Evolutionary conservation across 352 stramenopile species (phyloP).

Genomic region (Globisporangium uncinulatum): DNA sequence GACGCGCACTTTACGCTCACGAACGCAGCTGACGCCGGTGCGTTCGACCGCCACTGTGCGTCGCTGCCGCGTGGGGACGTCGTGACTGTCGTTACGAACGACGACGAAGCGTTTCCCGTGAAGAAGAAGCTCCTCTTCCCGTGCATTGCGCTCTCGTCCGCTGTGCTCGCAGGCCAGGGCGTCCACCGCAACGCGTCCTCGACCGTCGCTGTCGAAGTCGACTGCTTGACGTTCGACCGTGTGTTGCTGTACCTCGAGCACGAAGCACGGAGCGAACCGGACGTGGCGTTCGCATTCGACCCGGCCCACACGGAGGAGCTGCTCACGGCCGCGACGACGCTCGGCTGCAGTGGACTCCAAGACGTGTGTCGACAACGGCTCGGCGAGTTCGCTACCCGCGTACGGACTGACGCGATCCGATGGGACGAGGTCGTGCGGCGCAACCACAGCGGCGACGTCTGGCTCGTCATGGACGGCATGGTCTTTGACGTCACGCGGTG

Average conservation of each 20-base stretch:
- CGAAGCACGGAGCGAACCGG: slow-evolving; percentile 54
- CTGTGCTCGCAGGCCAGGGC: slow-evolving; percentile 64
- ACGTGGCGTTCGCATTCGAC: slow-evolving; percentile 72
- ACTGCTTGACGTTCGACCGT: slow-evolving; percentile 87
- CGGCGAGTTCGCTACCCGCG: slow-evolving; percentile 76
- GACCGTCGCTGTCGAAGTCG: slow-evolving; percentile 66
- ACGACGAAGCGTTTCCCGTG: slow-evolving; percentile 87
- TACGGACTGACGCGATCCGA: slow-evolving; percentile 73
- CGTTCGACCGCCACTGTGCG: slow-evolving; percentile 6
- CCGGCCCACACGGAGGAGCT: slow-evolving; percentile 71
- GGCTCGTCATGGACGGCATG: slow-evolving; percentile 87
- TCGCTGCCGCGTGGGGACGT: slow-evolving; percentile 51
- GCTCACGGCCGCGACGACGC: slow-evolving; percentile 51
- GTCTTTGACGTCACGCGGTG: slow-evolving; percentile 87
- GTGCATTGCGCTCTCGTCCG: slow-evolving; percentile 84
- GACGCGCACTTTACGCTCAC: slow-evolving; percentile 30
- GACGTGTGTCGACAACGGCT: slow-evolving; percentile 71
- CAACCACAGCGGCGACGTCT: slow-evolving; percentile 71
- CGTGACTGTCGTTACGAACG: slow-evolving; percentile 71
- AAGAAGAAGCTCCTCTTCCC: slow-evolving; percentile 86
- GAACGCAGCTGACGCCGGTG: slow-evolving; percentile 20
- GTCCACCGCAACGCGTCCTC: slow-evolving; percentile 67
- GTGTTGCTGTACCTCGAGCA: slow-evolving; percentile 87
- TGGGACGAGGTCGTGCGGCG: slow-evolving; percentile 75
- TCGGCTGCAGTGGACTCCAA: slow-evolving; percentile 69